Base-by-base conservation (phyloP, 495 filamentous ascomycete species). In the Penicillium samsonianum region DNA sequence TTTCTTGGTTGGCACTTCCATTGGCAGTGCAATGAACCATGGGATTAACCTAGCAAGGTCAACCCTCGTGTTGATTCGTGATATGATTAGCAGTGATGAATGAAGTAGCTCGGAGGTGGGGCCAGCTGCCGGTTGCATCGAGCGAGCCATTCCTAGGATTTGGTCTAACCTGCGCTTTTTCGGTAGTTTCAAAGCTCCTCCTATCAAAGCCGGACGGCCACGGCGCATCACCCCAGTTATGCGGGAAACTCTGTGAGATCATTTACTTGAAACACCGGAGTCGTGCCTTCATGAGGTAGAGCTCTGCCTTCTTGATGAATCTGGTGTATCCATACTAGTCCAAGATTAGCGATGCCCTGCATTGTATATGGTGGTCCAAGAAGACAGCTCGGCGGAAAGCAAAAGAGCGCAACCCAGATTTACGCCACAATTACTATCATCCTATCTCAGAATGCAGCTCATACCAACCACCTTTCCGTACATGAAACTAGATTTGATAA, bases 351-450 rank as follows among this genome's bases (percentile, higher is more conserved):
- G 47, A 57, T 22, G 58, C 53, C 42, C 41, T 58, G 26, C 48
- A 25, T 48, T 41, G 40, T 1, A 46, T 42, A 58, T 41, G 56
- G 38, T 58, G 42, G 49, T 48, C 49, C 0, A 58, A 53, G 22
- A 58, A 53, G 49, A 58, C 20, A 0, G 19, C 56, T 46, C 50
- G 56, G 53, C 23, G 52, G 37, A 57, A 46, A 38, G 59, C 54
- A 0, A 54, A 68, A 46, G 65, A 61, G 50, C 58, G 63, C 33
- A 72, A 73, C 53, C 45, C 61, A 14, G 70, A 75, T 58, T 30
- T 77, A 20, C 69, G 65, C 44, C 67, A 73, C 42, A 58, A 64
- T 4, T 74, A 77, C 43, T 31, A 67, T n/a, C 46, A 73, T 58
- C 63, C 60, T 7, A 26, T 73, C 16, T 42, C 41, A 4, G 20